Conservation (phyloP, 352 stramenopile genomes). For the Phytophthora boehmeriae region DNA sequence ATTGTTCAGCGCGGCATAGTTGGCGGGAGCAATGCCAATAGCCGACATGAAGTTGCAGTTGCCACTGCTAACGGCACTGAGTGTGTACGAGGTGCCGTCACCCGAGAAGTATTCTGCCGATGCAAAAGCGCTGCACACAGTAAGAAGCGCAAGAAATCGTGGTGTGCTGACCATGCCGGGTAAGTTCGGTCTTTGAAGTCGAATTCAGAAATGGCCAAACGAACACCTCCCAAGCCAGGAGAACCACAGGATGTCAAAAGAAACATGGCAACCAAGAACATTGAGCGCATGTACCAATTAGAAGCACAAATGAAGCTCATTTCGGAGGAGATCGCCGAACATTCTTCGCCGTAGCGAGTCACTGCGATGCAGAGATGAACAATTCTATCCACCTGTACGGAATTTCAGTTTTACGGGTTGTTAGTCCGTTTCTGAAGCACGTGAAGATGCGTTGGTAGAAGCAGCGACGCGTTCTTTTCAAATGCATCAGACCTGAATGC, state of each 20-base stretch:
- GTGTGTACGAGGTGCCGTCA: slow-evolving; percentile 55
- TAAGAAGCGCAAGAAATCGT: slow-evolving; percentile 3
- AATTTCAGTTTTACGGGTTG: no score
- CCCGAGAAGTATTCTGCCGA: slow-evolving; percentile 35
- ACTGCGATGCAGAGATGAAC: background rate
- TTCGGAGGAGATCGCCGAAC: background rate
- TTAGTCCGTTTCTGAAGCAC: no score
- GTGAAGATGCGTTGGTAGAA: no score
- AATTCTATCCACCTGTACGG: no score
- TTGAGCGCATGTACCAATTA: background rate
- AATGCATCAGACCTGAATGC: background rate
- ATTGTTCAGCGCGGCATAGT: slow-evolving; percentile 61
- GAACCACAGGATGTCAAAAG: no score
- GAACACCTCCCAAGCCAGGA: background rate
- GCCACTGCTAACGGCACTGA: slow-evolving; percentile 31
- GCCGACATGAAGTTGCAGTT: slow-evolving; percentile 66
- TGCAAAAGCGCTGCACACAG: slow-evolving; percentile 3
- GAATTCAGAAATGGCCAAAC: slow-evolving; percentile 16
- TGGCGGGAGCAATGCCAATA: slow-evolving; percentile 29
- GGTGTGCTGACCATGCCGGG: slow-evolving; percentile 11
- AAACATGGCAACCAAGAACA: no score
- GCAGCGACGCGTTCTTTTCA: background rate
- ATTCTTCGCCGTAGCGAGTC: background rate
- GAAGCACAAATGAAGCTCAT: background rate
- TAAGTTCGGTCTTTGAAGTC: slow-evolving; percentile 7